A percentile compares a stretch with the other conserved stretches of the same genome.
Conservation (phyloP, 345 rosid genomes). For the Lepidium sativum region DNA sequence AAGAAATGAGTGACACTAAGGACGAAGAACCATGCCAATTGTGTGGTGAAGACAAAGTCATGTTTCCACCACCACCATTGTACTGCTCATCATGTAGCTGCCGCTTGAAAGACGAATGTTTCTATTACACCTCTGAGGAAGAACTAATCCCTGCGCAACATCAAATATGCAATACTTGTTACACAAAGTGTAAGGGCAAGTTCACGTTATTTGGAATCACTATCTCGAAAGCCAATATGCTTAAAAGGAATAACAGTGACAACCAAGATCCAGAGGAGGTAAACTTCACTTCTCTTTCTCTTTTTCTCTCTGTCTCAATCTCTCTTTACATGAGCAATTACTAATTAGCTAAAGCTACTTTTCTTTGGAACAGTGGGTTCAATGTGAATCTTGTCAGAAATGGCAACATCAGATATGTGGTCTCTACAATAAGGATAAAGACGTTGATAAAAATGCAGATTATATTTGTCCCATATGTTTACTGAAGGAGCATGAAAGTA, state of each 20-base stretch:
- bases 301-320: not conserved
- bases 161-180: constrained; percentile 39
- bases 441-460: constrained; percentile 30
- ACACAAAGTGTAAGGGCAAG: constrained; percentile 5
- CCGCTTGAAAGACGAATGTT: constrained; percentile 23
- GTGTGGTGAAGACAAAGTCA: constrained; percentile 30
- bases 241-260: constrained; percentile 28
- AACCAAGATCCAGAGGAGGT: constrained; percentile 35
- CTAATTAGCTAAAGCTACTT: not conserved
- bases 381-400: constrained; percentile 38
- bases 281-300: constrained; percentile 7
- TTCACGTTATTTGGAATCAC: constrained; percentile 23
- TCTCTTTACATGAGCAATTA: too few species aligned
- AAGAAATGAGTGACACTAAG: not conserved
- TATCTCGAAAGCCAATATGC: constrained; percentile 31
- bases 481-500: constrained; percentile 33
- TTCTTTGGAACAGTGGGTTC: constrained; percentile 44
- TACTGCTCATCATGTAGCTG: constrained; percentile 38
- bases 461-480: constrained; percentile 48
- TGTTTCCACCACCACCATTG: constrained; percentile 34
- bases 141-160: constrained; percentile 23
- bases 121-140: constrained; percentile 33
- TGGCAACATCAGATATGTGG: constrained; percentile 73
- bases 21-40: constrained; percentile 37
- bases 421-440: constrained; percentile 38